Evolutionary conservation across 768 basidiomycete species (phyloP).

Genomic region (Trametes coccinea): DNA sequence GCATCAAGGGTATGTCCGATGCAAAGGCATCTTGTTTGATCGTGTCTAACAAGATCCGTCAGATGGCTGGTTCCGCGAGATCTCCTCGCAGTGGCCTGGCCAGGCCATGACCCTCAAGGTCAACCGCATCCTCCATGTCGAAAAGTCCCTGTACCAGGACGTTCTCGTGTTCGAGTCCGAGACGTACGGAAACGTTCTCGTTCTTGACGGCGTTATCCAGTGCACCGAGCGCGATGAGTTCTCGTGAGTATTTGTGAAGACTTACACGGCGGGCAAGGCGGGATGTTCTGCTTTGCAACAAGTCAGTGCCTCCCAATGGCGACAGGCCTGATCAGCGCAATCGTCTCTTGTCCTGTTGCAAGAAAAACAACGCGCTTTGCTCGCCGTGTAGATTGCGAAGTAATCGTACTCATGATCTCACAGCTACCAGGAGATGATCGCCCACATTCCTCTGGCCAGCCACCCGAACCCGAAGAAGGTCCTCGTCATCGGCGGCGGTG

Average conservation of each 20-base stretch:
- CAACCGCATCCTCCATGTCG: conserved; percentile 91
- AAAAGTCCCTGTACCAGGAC: conserved; percentile 93
- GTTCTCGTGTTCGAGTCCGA: conserved; percentile 96
- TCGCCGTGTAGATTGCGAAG: background rate
- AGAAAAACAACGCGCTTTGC: no score
- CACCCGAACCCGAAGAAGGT: conserved; percentile 97
- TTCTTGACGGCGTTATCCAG: conserved; percentile 94
- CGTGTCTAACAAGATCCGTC: background rate
- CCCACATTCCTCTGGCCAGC: conserved; percentile 92
- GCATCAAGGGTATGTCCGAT: conserved; percentile 33
- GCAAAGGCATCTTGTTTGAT: background rate
- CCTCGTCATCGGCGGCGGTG: conserved; percentile 96
- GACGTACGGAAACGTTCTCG: conserved; percentile 95
- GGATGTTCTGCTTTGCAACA: no score
- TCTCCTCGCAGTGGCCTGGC: conserved; percentile 94
- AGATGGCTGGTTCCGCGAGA: conserved; percentile 98
- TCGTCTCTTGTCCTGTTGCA: no score
- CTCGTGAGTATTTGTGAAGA: conserved; percentile 58
- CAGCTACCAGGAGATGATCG: conserved; percentile 99
- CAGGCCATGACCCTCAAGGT: conserved; percentile 98
- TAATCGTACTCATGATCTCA: conserved; percentile 3
- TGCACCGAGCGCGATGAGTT: conserved; percentile 99
- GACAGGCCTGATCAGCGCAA: no score
- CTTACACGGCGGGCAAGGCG: no score
- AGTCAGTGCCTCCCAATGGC: no score